A percentile compares a stretch with the other conserved stretches of the same genome.
Conservation (phyloP, 345 rosid species). For the Heritiera littoralis region DNA sequence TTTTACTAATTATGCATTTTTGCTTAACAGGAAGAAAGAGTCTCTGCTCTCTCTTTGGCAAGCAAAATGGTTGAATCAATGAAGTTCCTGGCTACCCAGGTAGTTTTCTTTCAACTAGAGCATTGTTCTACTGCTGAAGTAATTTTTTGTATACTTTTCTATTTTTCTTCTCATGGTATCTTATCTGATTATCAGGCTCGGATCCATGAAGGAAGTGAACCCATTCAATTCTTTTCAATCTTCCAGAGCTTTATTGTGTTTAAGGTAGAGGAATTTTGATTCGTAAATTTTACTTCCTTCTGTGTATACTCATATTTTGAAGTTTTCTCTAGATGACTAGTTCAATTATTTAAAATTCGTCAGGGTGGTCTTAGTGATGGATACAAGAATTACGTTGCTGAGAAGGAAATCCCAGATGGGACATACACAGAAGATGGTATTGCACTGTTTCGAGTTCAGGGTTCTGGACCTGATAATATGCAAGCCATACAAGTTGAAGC, state of each 20-base stretch:
- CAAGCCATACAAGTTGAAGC: constrained; percentile 98
- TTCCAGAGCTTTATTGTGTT: constrained; percentile 87
- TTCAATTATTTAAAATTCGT: constrained; percentile 25
- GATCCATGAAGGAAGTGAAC: constrained; percentile 88
- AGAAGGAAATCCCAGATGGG: constrained; percentile 75
- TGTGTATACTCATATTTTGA: background rate
- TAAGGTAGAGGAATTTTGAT: constrained; percentile 60
- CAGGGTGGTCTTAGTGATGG: constrained; percentile 95
- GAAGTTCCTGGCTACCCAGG: constrained; percentile 86
- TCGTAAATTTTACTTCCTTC: constrained; percentile 12
- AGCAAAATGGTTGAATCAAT: constrained; percentile 86
- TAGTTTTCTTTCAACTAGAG: constrained; percentile 36
- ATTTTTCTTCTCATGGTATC: constrained; percentile 27
- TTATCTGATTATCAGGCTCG: constrained; percentile 59
- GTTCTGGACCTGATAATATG: constrained; percentile 98
- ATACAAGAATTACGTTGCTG: constrained; percentile 71
- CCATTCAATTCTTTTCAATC: constrained; percentile 83
- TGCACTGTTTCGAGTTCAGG: constrained; percentile 90
- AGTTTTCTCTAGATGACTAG: constrained; percentile 7
- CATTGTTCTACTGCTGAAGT: constrained; percentile 11
- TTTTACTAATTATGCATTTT: background rate
- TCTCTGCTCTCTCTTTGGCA: constrained; percentile 73
- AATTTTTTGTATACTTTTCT: constrained; percentile 11
- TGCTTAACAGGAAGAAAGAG: constrained; percentile 71
- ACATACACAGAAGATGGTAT: constrained; percentile 77